A percentile compares a stretch with the other conserved stretches of the same genome.
These are phyloP conservation scores for Neonectria neomacrospora DNA, from an alignment of 2,329 filamentous ascomycete genomes.

Conservation along the genomic window DNA sequence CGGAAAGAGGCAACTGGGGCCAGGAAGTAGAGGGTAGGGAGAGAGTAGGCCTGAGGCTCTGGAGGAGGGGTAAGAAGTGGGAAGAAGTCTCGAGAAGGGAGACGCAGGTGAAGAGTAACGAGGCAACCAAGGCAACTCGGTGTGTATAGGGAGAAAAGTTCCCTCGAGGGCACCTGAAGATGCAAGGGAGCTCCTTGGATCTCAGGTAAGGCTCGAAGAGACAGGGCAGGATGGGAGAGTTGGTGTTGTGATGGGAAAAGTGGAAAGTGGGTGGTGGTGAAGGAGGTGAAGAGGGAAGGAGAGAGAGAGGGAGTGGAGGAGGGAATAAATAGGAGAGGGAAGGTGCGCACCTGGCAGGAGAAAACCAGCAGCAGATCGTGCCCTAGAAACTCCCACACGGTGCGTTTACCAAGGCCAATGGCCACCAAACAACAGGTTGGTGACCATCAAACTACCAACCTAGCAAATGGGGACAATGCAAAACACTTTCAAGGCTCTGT, in stretches of 20 bases:
- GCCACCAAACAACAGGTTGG: not conserved
- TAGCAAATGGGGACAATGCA: not conserved
- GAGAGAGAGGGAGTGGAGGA: not conserved
- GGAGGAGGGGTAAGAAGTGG: not conserved
- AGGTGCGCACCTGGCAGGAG: conserved; percentile 3
- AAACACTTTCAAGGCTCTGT: not conserved
- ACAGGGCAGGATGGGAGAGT: not conserved
- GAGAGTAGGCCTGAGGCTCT: not conserved
- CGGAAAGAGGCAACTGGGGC: not conserved
- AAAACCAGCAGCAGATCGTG: conserved; percentile 9
- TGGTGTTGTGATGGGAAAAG: not conserved
- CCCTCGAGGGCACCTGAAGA: not conserved
- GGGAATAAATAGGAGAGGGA: conserved; percentile 2
- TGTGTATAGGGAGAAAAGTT: not conserved
- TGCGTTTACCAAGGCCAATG: not conserved
- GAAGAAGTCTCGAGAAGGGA: not conserved
- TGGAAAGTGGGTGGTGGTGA: conserved; percentile 3
- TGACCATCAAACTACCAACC: not conserved
- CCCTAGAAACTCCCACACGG: not conserved
- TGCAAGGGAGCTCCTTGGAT: not conserved
- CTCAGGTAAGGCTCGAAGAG: conserved; percentile 2
- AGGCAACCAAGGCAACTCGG: not conserved
- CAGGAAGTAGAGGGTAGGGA: not conserved
- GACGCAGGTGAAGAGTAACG: not conserved
- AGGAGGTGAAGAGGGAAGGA: not conserved